Conservation (phyloP, 192 early-diverging fungal species). For the Coemansia sp. region DNA sequence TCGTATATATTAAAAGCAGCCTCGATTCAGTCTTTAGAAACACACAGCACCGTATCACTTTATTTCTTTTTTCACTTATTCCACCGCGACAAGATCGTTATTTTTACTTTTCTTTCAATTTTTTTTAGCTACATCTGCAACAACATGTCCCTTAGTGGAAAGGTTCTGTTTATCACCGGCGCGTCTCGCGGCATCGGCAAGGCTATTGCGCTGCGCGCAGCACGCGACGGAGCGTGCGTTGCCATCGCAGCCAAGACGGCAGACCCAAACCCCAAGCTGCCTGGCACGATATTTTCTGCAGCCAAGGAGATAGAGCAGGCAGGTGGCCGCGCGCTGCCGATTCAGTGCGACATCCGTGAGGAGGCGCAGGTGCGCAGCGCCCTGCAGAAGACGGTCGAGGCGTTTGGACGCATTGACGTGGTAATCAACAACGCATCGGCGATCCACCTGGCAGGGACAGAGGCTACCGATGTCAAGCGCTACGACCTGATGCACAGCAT, state of each 20-base stretch:
- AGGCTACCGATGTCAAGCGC: slow-evolving; percentile 60
- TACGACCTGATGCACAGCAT: slow-evolving; percentile 78
- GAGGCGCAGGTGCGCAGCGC: slow-evolving; percentile 73
- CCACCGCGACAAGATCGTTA: neutral
- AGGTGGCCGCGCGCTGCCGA: slow-evolving; percentile 74
- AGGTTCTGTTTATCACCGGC: slow-evolving; percentile 62
- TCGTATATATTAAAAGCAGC: neutral
- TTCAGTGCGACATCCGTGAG: slow-evolving; percentile 83
- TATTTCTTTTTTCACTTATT: neutral
- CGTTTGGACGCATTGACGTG: slow-evolving; percentile 83
- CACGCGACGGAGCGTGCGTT: slow-evolving; percentile 68
- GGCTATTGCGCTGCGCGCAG: slow-evolving; percentile 71
- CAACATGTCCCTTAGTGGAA: slow-evolving; percentile 56
- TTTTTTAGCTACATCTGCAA: neutral
- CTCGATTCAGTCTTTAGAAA: neutral
- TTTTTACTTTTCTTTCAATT: neutral
- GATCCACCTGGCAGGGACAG: slow-evolving; percentile 67
- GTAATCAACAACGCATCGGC: slow-evolving; percentile 82
- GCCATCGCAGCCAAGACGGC: slow-evolving; percentile 79
- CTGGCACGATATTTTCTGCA: slow-evolving; percentile 81
- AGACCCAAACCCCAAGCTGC: slow-evolving; percentile 70
- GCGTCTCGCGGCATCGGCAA: slow-evolving; percentile 78
- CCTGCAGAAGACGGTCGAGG: slow-evolving; percentile 63
- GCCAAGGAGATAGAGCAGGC: slow-evolving; percentile 72
- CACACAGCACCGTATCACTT: neutral